Base-by-base conservation (phyloP, 2,329 filamentous ascomycete genomes). In the Fusarium chaquense region DNA sequence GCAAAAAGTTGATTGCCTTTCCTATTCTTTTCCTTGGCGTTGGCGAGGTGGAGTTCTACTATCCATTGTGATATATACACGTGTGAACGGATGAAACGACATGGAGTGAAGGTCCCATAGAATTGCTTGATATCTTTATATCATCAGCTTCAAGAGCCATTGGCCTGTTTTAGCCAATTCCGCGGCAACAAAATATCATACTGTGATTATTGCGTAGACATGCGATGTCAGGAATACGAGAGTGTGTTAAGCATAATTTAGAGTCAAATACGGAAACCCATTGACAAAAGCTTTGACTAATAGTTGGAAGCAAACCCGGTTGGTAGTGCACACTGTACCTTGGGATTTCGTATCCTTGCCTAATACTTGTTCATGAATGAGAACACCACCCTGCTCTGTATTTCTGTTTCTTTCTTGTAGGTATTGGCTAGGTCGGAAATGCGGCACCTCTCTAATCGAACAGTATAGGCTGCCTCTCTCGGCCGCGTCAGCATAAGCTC, bases 401-500 rank as follows among this genome's bases (percentile, higher is more conserved):
- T 16, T 35, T 35, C 15, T 35, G 8, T 35, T 18, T 15, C 7
- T 35, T 50, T 55, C 28, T 40, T 18, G 11, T 26, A 51, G 43
- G 16, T 50, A 15, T 28, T 52, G 24, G 18, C 35, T 15, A 20
- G n/a, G 24, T 22, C 46, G 24, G 49, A 32, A 67, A 49, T 32
- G 33, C 62, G 67, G 62, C 62, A 67, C 30, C 50, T 41, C 28
- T 59, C n/a, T 49, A 24, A 32, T 43, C 11, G 47, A 30, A 22
- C 22, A 65, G 43, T 61, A 26, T 64, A 61, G 68, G 59, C 45
- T 52, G 41, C 67, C 63, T 70, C 58, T 30, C 47, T 70, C 47
- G 63, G 70, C 70, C 70, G 70, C 70, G 70, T 70, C 66, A 72
- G 70, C 70, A 70, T 33, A 52, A 43, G 22, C 45, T 32, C 45